Evolutionary conservation across 441 rosid species (phyloP).

Genomic region (Adansonia gregorii): DNA sequence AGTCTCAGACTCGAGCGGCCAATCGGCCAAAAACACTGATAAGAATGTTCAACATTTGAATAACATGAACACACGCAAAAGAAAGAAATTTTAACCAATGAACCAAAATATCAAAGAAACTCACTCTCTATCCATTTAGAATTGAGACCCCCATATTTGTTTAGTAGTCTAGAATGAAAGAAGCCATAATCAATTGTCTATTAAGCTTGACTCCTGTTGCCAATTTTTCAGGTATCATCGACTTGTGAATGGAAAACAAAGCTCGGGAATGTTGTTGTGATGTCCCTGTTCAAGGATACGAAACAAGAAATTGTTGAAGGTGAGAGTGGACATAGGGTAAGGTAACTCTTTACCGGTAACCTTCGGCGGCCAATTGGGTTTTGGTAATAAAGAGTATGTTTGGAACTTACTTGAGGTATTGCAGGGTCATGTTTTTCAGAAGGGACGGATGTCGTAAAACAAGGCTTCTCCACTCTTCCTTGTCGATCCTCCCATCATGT

Average conservation of each 20-base stretch:
- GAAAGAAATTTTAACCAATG: conserved; percentile 8
- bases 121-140: conserved; percentile 4
- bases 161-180: neutral
- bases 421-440: conserved; percentile 90
- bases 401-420: conserved; percentile 81
- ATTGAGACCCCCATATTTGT: neutral
- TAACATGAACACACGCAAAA: neutral
- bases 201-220: neutral
- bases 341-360: neutral
- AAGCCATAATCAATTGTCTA: neutral
- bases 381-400: neutral
- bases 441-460: conserved; percentile 86
- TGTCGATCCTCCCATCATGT: conserved; percentile 90
- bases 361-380: neutral
- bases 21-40: neutral
- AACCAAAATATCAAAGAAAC: neutral
- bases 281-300: conserved; percentile 56
- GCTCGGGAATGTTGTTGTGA: conserved; percentile 90
- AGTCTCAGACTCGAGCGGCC: neutral
- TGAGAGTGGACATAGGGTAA: neutral
- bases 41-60: neutral
- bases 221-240: conserved; percentile 55
- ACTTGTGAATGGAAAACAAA: conserved; percentile 93
- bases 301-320: neutral
- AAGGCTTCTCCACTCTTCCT: conserved; percentile 96